Evolutionary conservation across 2,329 filamentous ascomycete genomes (phyloP).

Genomic region (Microthyrium microscopicum): DNA sequence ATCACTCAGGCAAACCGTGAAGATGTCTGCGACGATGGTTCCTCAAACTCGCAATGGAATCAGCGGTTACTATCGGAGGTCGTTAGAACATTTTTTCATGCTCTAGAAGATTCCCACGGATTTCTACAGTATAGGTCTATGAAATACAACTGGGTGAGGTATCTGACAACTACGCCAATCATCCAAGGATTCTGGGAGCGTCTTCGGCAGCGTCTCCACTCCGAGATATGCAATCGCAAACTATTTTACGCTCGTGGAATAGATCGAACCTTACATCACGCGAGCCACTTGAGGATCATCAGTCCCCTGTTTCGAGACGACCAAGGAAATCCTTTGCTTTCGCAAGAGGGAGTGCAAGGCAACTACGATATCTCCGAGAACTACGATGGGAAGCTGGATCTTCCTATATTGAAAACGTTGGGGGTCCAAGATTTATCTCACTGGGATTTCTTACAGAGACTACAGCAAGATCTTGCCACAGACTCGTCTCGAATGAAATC

Average conservation of each 20-base stretch:
- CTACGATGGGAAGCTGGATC: slow-evolving; percentile 4
- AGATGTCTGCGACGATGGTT: slow-evolving; percentile 10
- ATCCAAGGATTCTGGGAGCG: slow-evolving; percentile 4
- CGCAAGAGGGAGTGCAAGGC: background rate
- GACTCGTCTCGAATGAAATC: background rate
- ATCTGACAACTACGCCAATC: slow-evolving; percentile 3
- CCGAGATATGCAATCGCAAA: no score
- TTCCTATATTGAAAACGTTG: slow-evolving; percentile 4
- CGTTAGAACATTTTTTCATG: slow-evolving; percentile 10
- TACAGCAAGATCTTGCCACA: slow-evolving; percentile 1
- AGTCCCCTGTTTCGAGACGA: background rate
- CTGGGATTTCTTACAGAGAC: slow-evolving; percentile 4
- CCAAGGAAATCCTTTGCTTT: slow-evolving; percentile 2
- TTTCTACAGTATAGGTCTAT: slow-evolving; percentile 8
- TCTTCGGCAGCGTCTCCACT: no score
- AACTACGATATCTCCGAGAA: slow-evolving; percentile 7
- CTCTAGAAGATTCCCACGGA: slow-evolving; percentile 6
- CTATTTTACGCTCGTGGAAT: no score
- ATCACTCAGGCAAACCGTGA: slow-evolving; percentile 14
- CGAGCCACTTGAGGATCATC: slow-evolving; percentile 26
- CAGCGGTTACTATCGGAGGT: slow-evolving; percentile 10
- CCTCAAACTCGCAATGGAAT: slow-evolving; percentile 15
- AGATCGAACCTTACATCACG: background rate
- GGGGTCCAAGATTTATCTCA: background rate
- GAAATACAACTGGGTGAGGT: slow-evolving; percentile 5